Evolutionary conservation across 768 basidiomycete genomes (phyloP).

Genomic region (Austroboletus eburneus): DNA sequence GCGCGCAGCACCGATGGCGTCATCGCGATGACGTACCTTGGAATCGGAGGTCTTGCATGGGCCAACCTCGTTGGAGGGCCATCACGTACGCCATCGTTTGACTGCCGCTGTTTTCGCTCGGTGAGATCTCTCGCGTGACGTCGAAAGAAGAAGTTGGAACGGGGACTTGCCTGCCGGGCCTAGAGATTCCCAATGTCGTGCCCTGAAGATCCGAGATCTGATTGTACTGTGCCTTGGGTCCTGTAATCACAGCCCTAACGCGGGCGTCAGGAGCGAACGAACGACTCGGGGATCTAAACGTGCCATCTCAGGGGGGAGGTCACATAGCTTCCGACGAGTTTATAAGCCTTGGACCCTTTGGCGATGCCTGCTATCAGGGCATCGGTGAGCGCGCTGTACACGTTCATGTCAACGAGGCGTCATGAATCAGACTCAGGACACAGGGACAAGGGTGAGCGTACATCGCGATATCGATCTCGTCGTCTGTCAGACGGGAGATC

Average conservation of each 20-base stretch:
- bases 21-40: slow-evolving; percentile 45
- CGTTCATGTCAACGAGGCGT: background rate
- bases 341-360: slow-evolving; percentile 83
- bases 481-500: slow-evolving; percentile 66
- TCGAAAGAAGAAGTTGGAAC: background rate
- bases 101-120: slow-evolving; percentile 53
- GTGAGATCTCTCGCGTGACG: background rate
- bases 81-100: slow-evolving; percentile 97
- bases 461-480: slow-evolving; percentile 84
- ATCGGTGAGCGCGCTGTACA: slow-evolving; percentile 78
- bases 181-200: slow-evolving; percentile 84
- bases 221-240: slow-evolving; percentile 59
- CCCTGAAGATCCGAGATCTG: slow-evolving; percentile 71
- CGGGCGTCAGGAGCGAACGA: no score
- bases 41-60: slow-evolving; percentile 58
- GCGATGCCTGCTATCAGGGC: slow-evolving; percentile 89
- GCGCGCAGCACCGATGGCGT: no score
- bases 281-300: slow-evolving; percentile 13
- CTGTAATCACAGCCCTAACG: slow-evolving; percentile 95
- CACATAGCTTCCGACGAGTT: slow-evolving; percentile 90
- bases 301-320: slow-evolving; percentile 85
- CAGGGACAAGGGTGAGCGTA: slow-evolving; percentile 30
- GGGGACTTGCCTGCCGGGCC: slow-evolving; percentile 65
- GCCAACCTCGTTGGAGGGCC: slow-evolving; percentile 86
- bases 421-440: slow-evolving; percentile 1